Evolutionary conservation across 2,329 filamentous ascomycete species (phyloP).

Genomic region (Monilinia fructigena): DNA sequence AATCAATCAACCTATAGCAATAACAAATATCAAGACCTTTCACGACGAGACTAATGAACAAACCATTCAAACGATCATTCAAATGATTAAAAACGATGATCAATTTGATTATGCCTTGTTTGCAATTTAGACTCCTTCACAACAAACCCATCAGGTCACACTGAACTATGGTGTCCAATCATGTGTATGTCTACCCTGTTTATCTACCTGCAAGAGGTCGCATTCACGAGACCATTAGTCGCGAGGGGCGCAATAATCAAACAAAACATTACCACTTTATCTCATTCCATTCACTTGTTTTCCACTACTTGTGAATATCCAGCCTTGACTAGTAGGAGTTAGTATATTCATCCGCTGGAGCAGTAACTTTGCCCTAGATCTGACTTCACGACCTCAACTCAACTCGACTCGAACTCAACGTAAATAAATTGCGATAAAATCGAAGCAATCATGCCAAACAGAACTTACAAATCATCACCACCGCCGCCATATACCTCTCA

Average conservation of each 20-base stretch:
- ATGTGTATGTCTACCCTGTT: not conserved
- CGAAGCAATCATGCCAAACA: not conserved
- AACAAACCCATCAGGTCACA: not conserved
- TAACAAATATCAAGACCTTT: not conserved
- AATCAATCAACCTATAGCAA: no score
- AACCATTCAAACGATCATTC: not conserved
- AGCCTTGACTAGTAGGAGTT: not conserved
- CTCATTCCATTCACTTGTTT: not conserved
- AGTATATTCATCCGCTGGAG: not conserved
- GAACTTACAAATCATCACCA: not conserved
- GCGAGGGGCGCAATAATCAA: not conserved
- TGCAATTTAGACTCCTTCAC: not conserved
- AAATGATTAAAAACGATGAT: not conserved
- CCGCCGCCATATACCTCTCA: not conserved
- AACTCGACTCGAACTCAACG: not conserved
- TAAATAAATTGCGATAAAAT: not conserved
- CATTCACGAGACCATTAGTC: not conserved
- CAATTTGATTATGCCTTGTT: not conserved
- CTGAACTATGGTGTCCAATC: not conserved
- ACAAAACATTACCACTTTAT: not conserved
- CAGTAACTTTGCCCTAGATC: not conserved
- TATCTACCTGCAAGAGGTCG: slow-evolving; percentile 7
- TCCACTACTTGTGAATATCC: not conserved
- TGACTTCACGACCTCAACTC: not conserved
- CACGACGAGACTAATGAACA: not conserved